Evolutionary conservation across 148 eudicot genomes (phyloP), one percentile per base, ranked within the genome.

Genomic region (Chenopodium quinoa): DNA sequence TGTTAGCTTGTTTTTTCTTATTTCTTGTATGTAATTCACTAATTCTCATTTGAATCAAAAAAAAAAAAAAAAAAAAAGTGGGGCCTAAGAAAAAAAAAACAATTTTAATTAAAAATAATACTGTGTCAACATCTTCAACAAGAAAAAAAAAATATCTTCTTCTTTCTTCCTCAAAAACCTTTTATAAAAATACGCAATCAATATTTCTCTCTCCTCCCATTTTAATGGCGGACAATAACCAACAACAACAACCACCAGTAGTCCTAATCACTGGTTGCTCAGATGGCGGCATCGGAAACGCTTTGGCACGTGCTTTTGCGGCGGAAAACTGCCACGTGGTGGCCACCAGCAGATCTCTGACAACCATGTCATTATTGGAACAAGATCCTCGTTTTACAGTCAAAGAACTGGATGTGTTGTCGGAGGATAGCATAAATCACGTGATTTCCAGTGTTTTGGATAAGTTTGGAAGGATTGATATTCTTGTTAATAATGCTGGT

Each of bases 401-500:
- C 27, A 89, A 84, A 16, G 89, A 93, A 67, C 88, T 95, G 7
- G 97, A 95, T 80, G 97, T 95, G 23, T 71, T 76, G 29, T 86
- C 90, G 34, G 97, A 92, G 23, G 89, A 90, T 37, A 90, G 94
- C 54, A 93, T 95, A 25, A 75, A 72, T 7, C 67, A 47, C 25
- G 97, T 84, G 20, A 73, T 93, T 40, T 76, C 88, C 12, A 83
- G 75, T 11, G 90, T 88, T 75, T 76, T 93, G 3, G 87, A 90
- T 22, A 84, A 83, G 34, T 90, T 95, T 62, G 99, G 94, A 0
- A 86, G 89, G 40, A 87, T 95, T 60, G 99, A 95, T 87, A 50
- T 95, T 6, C 64, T 95, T 5, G 88, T 95, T 4, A 95, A 93
- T 54, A 95, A 95, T 74, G 97, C 97, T 12, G 99, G 97, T 6